Base-by-base conservation (phyloP, 148 eudicot species). In the Rhododendron williamsianum region DNA sequence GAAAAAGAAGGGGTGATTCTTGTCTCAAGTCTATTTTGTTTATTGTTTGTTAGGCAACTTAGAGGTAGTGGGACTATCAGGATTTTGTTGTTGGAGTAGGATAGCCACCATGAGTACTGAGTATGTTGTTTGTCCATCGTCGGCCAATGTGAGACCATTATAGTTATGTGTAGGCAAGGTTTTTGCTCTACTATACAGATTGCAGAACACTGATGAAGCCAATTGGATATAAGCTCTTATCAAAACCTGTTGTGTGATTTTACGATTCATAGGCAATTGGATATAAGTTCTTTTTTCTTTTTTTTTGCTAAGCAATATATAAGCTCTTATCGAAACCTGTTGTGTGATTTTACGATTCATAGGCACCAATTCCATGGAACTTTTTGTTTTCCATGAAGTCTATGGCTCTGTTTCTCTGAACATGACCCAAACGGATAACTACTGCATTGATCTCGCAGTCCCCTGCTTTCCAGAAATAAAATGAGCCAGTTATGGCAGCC, bases 1-100 rank as follows among this genome's bases (percentile, higher is more conserved):
- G 13, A 89, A 77, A 80, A 92, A 85, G 91, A 93, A 85, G 85
- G 76, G 88, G 71, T 91, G 72, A 86, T 63, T 63, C 15, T 51
- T 46, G 25, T 78, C 27, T 36, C 48, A 3, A 19, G 51, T 81
- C 49, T 56, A 6, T 33, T 35, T 78, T 36, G 5, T 77, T 21
- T 84, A 4, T 12, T 72, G 1, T 78, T 58, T 8, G 38, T 8
- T 48, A 36, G 81, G 69, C 9, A 60, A 21, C n/a, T 52, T 81
- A 4, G 45, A 2, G 83, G 46, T 8, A 58, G 27, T 54, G 9
- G 43, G 58, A 76, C 23, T 21, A 33, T 48, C 82, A 25, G n/a
- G 54, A 81, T 81, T 54, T 81, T 81, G 49, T 81, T 60, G 4
- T 81, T 6, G 2, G 25, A 52, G 43, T 27, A 49, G 82, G 60